Evolutionary conservation across 805 yeast genomes (phyloP), one percentile per base, ranked within the genome.

Genomic region (Hanseniaspora mollemarum): DNA sequence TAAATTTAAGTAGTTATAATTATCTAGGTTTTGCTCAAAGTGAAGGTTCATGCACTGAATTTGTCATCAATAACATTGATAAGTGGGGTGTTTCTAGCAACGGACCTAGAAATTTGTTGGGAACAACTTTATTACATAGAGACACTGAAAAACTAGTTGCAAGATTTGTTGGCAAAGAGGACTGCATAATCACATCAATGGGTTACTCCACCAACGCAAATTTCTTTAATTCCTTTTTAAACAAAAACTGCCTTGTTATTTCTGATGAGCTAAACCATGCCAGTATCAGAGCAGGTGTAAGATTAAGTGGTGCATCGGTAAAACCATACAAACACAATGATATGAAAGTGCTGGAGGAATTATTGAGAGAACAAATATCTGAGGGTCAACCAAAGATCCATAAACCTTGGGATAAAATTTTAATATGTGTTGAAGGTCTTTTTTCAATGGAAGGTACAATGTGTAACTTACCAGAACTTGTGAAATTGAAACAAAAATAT

Each of bases 21-120:
- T 92, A 92, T 65, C 74, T 92, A 54, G 99, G 99, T 1, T 92
- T 92, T 68, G 98, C 96, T 21, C 97, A 92, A 68, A 82, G 94
- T 49, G 81, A 79, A 56, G 99, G 99, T 54, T 73, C 72, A 50
- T 92, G 99, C 67, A 87, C 96, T 2, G 87, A 82, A 54, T 73
- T 74, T 46, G 83, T 96, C 8, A 70, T 83, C 56, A 69, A 74
- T 37, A 64, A 77, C 35, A 73, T 86, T 38, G 70, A 75, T n/a
- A 68, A 77, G 43, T 78, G 81, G 59, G 97, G 97, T 48, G 72
- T 87, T 38, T 74, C 87, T 9, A 73, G 81, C 1, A 80, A 90
- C 56, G 88, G 94, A 40, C 78, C 96, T 40, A 75, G 94, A 61
- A 71, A 76, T 54, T 67, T 72, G 39, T 73, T 78, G 49, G 99